Percentiles rank a stretch among this genome's conserved stretches.
Evolutionary conservation across 768 basidiomycete genomes (phyloP).

Genomic region (Pholiota microspora): DNA sequence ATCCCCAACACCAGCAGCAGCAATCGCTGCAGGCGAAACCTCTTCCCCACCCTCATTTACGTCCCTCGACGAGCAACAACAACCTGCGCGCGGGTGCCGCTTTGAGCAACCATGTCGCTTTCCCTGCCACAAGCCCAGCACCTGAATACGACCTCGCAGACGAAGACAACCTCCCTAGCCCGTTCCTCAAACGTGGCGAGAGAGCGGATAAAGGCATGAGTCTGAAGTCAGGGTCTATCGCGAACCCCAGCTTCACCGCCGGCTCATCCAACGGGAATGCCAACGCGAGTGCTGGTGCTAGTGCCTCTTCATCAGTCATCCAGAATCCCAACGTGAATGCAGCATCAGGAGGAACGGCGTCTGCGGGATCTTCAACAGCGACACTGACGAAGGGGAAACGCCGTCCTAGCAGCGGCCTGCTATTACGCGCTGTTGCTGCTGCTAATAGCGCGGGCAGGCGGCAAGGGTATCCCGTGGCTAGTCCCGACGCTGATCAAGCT

Average conservation of each 20-base stretch:
- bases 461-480: constrained; percentile 10
- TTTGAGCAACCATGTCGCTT: constrained; percentile 22
- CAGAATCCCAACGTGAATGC: neutral
- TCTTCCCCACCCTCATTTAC: constrained; percentile 43
- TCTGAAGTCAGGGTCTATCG: neutral
- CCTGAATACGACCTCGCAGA: constrained; percentile 69
- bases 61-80: constrained; percentile 16
- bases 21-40: constrained; percentile 30
- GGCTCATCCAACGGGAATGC: constrained; percentile 23
- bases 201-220: neutral
- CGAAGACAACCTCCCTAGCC: constrained; percentile 84
- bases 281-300: neutral
- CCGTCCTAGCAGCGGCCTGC: constrained; percentile 48
- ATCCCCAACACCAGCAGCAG: neutral
- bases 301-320: neutral
- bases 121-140: constrained; percentile 26
- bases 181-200: constrained; percentile 66
- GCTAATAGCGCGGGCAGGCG: constrained; percentile 44
- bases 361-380: neutral
- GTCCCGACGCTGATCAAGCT: constrained; percentile 11
- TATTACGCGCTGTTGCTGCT: constrained; percentile 60
- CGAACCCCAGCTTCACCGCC: neutral
- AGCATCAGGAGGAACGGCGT: neutral
- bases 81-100: constrained; percentile 9
- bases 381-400: constrained; percentile 30